Evolutionary conservation across 176 grass and related monocot species (phyloP).

Genomic region (Pharus latifolius): DNA sequence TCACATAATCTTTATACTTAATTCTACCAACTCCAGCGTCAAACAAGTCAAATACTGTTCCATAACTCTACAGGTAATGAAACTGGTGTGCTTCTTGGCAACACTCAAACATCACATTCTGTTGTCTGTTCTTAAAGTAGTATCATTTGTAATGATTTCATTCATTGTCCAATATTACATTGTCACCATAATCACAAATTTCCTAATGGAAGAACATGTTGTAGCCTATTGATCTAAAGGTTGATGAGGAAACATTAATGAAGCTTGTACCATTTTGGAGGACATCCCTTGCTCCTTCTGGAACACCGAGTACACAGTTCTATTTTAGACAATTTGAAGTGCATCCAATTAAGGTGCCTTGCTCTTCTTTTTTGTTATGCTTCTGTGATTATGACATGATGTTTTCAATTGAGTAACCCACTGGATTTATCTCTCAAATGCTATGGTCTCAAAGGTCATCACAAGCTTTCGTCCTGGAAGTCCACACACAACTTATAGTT

Average conservation of each 20-base stretch:
- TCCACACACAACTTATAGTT: constrained; percentile 50
- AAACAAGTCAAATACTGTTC: constrained; percentile 84
- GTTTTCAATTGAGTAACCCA: constrained; percentile 3
- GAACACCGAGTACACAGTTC: constrained; percentile 41
- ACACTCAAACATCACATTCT: neutral
- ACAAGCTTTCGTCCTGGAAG: constrained; percentile 75
- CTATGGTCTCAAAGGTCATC: constrained; percentile 51
- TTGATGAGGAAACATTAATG: constrained; percentile 86
- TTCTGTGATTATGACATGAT: constrained; percentile 5
- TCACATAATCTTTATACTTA: constrained; percentile 43
- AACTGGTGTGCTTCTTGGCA: neutral
- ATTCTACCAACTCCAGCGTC: constrained; percentile 43
- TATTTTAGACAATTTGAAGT: constrained; percentile 87
- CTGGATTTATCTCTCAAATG: constrained; percentile 8
- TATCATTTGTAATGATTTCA: neutral
- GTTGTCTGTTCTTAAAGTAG: neutral
- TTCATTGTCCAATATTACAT: constrained; percentile 10
- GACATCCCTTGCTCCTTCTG: constrained; percentile 55
- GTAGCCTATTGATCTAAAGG: constrained; percentile 74
- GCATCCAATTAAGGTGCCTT: constrained; percentile 77
- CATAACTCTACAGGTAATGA: constrained; percentile 61
- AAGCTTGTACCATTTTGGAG: constrained; percentile 89
- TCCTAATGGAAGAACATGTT: constrained; percentile 21
- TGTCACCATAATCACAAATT: constrained; percentile 1
- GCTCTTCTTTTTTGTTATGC: constrained; percentile 14